A percentile compares a stretch with the other conserved stretches of the same genome.
Evolutionary conservation across 2,329 filamentous ascomycete genomes (phyloP).

Genomic region (Talaromyces sp.): DNA sequence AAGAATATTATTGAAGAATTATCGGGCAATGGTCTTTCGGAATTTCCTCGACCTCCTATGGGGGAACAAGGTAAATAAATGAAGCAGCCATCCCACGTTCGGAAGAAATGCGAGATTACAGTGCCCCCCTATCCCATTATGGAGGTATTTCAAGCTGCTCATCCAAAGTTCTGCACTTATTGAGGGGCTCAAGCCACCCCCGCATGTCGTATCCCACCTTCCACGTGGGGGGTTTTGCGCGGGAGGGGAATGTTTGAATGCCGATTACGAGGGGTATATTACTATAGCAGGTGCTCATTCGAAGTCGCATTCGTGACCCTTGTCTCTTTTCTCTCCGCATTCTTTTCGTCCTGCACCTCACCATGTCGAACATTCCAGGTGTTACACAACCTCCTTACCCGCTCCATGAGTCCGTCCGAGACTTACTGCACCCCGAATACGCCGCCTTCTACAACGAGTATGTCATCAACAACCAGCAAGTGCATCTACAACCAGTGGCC

Average conservation of each 20-base stretch:
- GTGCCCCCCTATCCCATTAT: neutral
- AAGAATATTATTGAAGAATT: neutral
- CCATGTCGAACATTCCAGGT: slow-evolving; percentile 14
- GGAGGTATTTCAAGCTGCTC: neutral
- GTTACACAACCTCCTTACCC: slow-evolving; percentile 47
- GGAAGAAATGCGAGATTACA: neutral
- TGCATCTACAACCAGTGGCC: slow-evolving; percentile 57
- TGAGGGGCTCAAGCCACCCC: neutral
- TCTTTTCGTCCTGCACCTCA: neutral
- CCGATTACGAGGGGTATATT: neutral
- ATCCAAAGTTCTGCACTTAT: neutral
- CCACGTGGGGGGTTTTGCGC: neutral
- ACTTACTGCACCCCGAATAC: slow-evolving; percentile 55
- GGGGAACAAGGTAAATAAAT: no score
- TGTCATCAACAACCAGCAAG: slow-evolving; percentile 55
- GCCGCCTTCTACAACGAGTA: slow-evolving; percentile 57
- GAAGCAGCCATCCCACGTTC: neutral
- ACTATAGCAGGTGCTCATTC: neutral
- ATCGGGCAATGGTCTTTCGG: neutral
- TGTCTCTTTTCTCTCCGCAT: neutral
- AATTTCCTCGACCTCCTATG: no score
- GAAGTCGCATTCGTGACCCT: neutral
- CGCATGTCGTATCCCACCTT: neutral
- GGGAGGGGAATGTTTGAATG: neutral
- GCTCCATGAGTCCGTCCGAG: slow-evolving; percentile 51